Base-by-base conservation (phyloP, 495 filamentous ascomycete genomes). In the Lophiostoma macrostomum region DNA sequence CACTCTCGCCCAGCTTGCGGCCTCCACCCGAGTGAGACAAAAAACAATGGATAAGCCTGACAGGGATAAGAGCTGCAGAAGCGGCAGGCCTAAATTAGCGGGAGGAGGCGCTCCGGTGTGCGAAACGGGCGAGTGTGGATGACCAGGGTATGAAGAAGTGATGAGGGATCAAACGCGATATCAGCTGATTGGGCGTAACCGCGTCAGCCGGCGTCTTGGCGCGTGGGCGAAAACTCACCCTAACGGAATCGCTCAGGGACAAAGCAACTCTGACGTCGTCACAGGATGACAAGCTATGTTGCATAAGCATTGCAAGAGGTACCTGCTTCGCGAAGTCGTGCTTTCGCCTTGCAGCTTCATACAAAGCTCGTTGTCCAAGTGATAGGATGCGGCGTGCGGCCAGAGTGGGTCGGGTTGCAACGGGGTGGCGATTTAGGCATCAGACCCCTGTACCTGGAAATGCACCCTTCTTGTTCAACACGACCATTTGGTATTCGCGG, bases 381-480 rank as follows among this genome's bases (percentile, higher is more conserved):
- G 25, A 30, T 27, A 20, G 3, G 16, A 10, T 23, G 18, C 39
- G 25, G 42, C 23, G 32, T 13, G 11, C 0, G 35, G 23, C 43
- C 53, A 30, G 28, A 43, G 14, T 4, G 38, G 36, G 37, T 50
- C 30, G 31, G 20, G 47, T 38, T 54, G 42, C 43, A 60, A 50
- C 30, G 32, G 43, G 43, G 43, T 35, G 42, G 7, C 35, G 24
- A 16, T 44, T 39, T 62, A 62, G 48, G 47, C 53, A 58, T 58
- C 43, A 95, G 41, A 97, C 83, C 11, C 87, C 87, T 5, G 93
- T 98, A n/a, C 91, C 93, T 1, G 93, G 93, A 66, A 98, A 98
- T 3, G 91, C 91, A 28, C 88, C 88, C 19, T 73, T 81, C 68
- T 95, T 95, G 69, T 87, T 96, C 50, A 98, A 72, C 25, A 98